Percentiles rank a stretch among this genome's conserved stretches.
Evolutionary conservation across 2,329 filamentous ascomycete genomes (phyloP).

Genomic region (Colletotrichum cuscutae): DNA sequence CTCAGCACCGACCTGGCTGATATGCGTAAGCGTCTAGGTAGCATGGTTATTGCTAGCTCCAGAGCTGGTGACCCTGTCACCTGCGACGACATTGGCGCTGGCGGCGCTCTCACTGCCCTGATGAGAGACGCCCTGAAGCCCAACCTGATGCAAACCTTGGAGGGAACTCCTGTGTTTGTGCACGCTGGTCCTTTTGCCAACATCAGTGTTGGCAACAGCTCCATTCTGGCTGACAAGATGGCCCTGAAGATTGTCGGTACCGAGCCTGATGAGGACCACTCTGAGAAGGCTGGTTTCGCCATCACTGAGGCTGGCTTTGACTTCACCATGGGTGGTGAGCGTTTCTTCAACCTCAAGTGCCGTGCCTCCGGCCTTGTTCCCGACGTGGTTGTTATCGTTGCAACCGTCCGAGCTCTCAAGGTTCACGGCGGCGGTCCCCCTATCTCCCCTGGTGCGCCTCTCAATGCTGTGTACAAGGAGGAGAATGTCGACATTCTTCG

Average conservation of each 20-base stretch:
- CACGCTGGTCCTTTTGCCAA: constrained; percentile 98
- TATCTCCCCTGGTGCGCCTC: constrained; percentile 84
- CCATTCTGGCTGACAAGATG: constrained; percentile 93
- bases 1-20: constrained; percentile 88
- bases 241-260: constrained; percentile 96
- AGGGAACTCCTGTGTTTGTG: constrained; percentile 97
- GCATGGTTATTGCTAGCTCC: constrained; percentile 95
- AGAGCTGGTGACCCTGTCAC: constrained; percentile 89
- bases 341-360: constrained; percentile 99
- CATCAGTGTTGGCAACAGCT: constrained; percentile 97
- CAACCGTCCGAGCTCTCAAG: constrained; percentile 94
- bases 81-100: constrained; percentile 93
- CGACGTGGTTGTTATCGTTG: constrained; percentile 94
- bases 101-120: constrained; percentile 90
- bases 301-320: constrained; percentile 98
- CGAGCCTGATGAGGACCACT: constrained; percentile 87
- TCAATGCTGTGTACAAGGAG: constrained; percentile 89
- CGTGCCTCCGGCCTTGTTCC: constrained; percentile 91
- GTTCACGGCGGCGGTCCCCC: constrained; percentile 97
- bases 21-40: constrained; percentile 91
- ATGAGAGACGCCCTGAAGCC: constrained; percentile 99
- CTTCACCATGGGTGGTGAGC: constrained; percentile 99
- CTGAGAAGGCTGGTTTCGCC: constrained; percentile 87
- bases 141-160: constrained; percentile 97
- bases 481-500: constrained; percentile 95